These are phyloP conservation scores for Penicillium sp. DNA, from an alignment of 2,329 filamentous ascomycete genomes.

Conservation along the genomic window DNA sequence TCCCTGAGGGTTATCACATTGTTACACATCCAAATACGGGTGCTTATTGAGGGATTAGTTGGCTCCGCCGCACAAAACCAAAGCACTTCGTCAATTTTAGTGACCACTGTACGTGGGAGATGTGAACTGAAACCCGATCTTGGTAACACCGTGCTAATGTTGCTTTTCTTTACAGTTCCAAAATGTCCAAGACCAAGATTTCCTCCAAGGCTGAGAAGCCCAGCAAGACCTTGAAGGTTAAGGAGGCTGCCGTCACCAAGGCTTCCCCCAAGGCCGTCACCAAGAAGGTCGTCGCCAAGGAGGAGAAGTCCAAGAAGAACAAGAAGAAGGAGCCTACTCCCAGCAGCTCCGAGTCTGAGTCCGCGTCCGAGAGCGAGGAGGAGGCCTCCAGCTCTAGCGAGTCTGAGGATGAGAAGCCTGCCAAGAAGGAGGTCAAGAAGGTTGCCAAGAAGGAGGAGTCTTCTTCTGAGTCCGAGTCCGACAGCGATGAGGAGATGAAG, in stretches of 20 bases:
- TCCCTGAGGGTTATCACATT: conserved; percentile 28
- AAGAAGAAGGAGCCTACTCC: conserved; percentile 46
- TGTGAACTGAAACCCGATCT: conserved; percentile 5
- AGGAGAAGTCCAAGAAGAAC: conserved; percentile 41
- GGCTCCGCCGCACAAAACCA: conserved; percentile 36
- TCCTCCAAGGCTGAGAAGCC: conserved; percentile 41
- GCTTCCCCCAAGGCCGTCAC: conserved; percentile 32
- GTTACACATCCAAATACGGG: conserved; percentile 26
- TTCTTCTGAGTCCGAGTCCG: conserved; percentile 38
- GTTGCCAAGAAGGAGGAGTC: conserved; percentile 27
- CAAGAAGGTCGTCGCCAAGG: conserved; percentile 42
- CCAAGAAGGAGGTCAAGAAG: conserved; percentile 33
- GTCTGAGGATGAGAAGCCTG: conserved; percentile 39
- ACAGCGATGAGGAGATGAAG: conserved; percentile 38
- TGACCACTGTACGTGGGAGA: conserved; percentile 20
- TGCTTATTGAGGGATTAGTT: conserved; percentile 37
- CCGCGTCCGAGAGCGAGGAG: conserved; percentile 28
- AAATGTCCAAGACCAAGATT: conserved; percentile 49
- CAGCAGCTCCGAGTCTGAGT: conserved; percentile 34
- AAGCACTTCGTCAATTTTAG: conserved; percentile 17
- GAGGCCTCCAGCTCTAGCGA: conserved; percentile 30
- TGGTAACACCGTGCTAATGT: conserved; percentile 21
- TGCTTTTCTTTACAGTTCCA: conserved; percentile 25
- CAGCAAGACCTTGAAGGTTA: conserved; percentile 49
- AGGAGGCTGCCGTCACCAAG: conserved; percentile 43